Conservation (phyloP, 176 grass and related monocot genomes). For the Cenchrus purpureus region DNA sequence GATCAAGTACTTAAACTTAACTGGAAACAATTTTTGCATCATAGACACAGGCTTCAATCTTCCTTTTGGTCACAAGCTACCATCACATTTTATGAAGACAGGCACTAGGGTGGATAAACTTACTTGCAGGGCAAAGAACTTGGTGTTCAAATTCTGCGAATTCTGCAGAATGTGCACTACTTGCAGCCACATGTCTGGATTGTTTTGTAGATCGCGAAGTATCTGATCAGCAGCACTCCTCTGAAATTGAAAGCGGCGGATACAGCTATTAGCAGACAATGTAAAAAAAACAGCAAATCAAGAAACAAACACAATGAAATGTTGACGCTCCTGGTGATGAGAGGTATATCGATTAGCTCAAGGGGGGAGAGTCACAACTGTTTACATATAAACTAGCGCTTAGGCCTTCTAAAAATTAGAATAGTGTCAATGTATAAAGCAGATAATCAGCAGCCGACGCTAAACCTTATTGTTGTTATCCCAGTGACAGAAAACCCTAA, state of each 20-base stretch:
- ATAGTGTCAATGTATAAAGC: neutral
- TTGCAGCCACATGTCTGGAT: conserved; percentile 95
- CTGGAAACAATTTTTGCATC: neutral
- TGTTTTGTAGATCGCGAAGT: conserved; percentile 92
- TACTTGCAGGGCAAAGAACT: conserved; percentile 99
- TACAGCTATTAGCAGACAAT: neutral
- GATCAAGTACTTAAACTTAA: neutral
- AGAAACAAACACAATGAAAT: neutral
- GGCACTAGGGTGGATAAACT: neutral
- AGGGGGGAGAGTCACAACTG: neutral
- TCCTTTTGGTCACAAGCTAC: neutral
- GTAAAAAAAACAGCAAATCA: neutral
- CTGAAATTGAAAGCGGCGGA: conserved; percentile 49
- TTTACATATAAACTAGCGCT: neutral
- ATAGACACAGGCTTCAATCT: neutral
- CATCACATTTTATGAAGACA: neutral
- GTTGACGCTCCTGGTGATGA: neutral
- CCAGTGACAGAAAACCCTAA: neutral
- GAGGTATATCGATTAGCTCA: neutral
- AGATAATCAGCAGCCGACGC: neutral
- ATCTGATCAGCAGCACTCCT: conserved; percentile 94
- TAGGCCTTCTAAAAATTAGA: neutral
- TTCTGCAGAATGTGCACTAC: conserved; percentile 97
- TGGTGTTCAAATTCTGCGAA: conserved; percentile 94
- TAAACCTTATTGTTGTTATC: neutral